phyloP scores from a whole-genome alignment of 2,329 filamentous ascomycete genomes.

The Penicillium sp. region DNA sequence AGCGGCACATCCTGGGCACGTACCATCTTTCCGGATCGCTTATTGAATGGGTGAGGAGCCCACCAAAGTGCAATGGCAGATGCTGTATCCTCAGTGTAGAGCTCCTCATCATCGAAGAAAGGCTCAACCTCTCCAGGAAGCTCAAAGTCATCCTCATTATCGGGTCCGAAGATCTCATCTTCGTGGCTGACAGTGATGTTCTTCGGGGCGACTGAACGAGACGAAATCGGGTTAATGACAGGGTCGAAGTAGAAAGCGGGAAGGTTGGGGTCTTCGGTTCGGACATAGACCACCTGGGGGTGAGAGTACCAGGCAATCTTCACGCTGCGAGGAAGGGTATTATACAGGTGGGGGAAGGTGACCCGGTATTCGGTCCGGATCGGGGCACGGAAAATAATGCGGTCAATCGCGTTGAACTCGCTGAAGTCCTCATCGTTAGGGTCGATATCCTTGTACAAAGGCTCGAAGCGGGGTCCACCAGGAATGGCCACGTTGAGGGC shows the following conservation, averaged over 20 bases:
- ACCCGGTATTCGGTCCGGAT: constrained; percentile 96
- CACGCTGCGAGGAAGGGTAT: constrained; percentile 91
- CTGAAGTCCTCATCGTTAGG: constrained; percentile 99
- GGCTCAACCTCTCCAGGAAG: constrained; percentile 77
- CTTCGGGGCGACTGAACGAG: constrained; percentile 86
- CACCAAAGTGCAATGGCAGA: constrained; percentile 95
- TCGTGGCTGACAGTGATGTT: constrained; percentile 91
- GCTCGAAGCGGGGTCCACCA: constrained; percentile 95
- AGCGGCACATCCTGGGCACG: constrained; percentile 94
- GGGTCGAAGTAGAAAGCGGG: constrained; percentile 98
- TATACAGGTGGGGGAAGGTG: constrained; percentile 92
- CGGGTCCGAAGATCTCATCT: constrained; percentile 84
- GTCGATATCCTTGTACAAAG: constrained; percentile 96
- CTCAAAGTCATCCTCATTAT: constrained; percentile 81
- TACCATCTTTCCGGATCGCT: constrained; percentile 92
- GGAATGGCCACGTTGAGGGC: constrained; percentile 95
- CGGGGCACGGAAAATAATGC: constrained; percentile 95
- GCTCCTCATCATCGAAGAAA: constrained; percentile 83
- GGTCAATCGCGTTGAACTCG: constrained; percentile 98
- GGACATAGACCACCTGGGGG: constrained; percentile 87
- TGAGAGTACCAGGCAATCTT: constrained; percentile 91
- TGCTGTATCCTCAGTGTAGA: constrained; percentile 85
- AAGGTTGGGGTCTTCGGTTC: constrained; percentile 80
- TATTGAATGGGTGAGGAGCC: constrained; percentile 95
- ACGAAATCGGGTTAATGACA: constrained; percentile 96